These are phyloP conservation scores for Fraxinus paxiana DNA, from an alignment of 305 asterid genomes.

Conservation along the genomic window DNA sequence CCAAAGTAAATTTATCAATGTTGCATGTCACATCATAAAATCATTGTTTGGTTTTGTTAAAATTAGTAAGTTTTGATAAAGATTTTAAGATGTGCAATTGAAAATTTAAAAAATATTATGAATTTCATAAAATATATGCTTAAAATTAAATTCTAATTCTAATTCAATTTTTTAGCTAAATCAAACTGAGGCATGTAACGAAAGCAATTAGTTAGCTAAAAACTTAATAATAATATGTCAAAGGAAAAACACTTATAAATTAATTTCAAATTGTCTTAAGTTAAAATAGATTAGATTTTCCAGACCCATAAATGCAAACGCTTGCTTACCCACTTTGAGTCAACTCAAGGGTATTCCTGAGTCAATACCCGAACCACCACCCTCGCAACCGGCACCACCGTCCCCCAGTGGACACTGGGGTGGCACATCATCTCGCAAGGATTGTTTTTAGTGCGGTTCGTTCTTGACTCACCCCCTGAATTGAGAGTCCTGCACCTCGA, in stretches of 20 bases:
- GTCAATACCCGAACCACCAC: conserved; percentile 82
- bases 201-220: background rate
- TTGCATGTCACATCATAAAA: background rate
- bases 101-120: no score
- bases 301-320: conserved; percentile 11
- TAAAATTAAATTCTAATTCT: no score
- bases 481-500: conserved; percentile 13
- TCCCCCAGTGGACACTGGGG: conserved; percentile 22
- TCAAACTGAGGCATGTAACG: no score
- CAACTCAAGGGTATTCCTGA: conserved; percentile 42
- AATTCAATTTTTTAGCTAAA: no score
- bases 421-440: conserved; percentile 38
- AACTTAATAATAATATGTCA: background rate
- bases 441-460: conserved; percentile 58
- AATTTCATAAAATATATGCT: no score
- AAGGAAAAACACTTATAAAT: background rate
- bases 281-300: conserved; percentile 1
- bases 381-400: conserved; percentile 30
- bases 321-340: conserved; percentile 23
- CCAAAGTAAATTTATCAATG: background rate
- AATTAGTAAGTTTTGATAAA: no score
- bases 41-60: background rate
- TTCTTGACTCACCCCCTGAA: conserved; percentile 77
- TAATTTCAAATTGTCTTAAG: conserved; percentile 3
- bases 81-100: no score